Evolutionary conservation across 129 eudicot species (phyloP), one percentile per base, ranked within the genome.

Genomic region (Tagetes patula): DNA sequence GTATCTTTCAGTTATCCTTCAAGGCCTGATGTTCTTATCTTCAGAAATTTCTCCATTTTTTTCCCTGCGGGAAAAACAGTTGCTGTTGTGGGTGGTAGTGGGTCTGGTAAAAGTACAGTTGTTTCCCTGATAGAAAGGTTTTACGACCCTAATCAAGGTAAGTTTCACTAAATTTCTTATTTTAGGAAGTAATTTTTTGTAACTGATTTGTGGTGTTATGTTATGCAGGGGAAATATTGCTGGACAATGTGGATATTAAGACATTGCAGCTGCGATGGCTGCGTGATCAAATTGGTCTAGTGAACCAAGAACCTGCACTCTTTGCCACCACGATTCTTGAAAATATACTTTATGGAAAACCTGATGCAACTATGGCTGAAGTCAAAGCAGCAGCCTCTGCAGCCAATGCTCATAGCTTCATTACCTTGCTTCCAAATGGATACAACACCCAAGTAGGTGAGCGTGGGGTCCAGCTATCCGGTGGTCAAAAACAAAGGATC

Each of bases 81-180:
- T 48, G 99, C 99, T 4, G 97, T 94, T 7, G 99, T 94, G 79
- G 99, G 99, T 76, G 97, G 97, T 66, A 94, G 98, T 79, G 98
- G 98, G 27, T 94, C 98, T 3, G 98, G 98, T 65, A 94, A 94
- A 84, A 94, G 99, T 79, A 94, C 99, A 0, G 97, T 94, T 65
- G 96, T 94, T 30, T 90, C 99, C 52, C 82, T 94, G 58, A 90
- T 90, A 20, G 99, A 90, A 69, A 82, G 99, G 82, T 94, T 94
- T 75, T 94, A 94, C 64, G 99, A 94, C 75, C 99, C 99, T 77
- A 94, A 65, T 81, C 91, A 90, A 40, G 99, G 99, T 94, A 90
- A 62, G 30, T 77, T 12, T 11, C 14, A 41, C 6, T 70, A 61
- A 11, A 13, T n/a, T 36, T 61, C 8, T 61, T 34, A 33, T 32